Conservation (phyloP, 768 basidiomycete genomes). For the Lentinula boryana region DNA sequence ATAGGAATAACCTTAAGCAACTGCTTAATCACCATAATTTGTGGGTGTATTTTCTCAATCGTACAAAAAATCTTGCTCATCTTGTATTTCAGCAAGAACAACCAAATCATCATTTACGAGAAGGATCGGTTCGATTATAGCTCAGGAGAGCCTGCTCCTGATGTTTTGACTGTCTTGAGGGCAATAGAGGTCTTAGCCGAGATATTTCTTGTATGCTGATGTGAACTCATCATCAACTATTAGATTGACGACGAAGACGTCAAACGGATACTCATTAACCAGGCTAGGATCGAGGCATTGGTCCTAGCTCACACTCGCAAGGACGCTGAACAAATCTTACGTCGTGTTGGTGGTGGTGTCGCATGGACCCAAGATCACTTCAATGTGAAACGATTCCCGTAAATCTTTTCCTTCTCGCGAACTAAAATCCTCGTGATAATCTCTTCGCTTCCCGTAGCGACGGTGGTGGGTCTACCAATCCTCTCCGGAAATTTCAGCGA, state of each 20-base stretch:
- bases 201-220: background rate
- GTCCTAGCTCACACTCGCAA: constrained; percentile 60
- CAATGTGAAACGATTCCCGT: constrained; percentile 61
- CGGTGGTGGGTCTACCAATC: constrained; percentile 57
- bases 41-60: constrained; percentile 36
- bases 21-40: constrained; percentile 55
- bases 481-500: constrained; percentile 23
- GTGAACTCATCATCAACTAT: background rate
- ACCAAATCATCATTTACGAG: constrained; percentile 56
- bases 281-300: constrained; percentile 61
- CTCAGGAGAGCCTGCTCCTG: constrained; percentile 58
- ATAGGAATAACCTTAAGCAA: constrained; percentile 49
- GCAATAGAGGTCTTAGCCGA: constrained; percentile 63
- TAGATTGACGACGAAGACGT: constrained; percentile 76
- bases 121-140: constrained; percentile 81
- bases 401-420: constrained; percentile 18
- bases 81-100: constrained; percentile 25
- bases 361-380: constrained; percentile 64
- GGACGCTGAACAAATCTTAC: constrained; percentile 53
- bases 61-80: background rate
- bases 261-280: constrained; percentile 76
- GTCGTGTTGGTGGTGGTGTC: constrained; percentile 37
- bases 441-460: constrained; percentile 34
- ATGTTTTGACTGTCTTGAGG: constrained; percentile 71
- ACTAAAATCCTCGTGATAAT: background rate